Conservation (phyloP, 257 asterid species). For the Gardenia jasminoides region DNA sequence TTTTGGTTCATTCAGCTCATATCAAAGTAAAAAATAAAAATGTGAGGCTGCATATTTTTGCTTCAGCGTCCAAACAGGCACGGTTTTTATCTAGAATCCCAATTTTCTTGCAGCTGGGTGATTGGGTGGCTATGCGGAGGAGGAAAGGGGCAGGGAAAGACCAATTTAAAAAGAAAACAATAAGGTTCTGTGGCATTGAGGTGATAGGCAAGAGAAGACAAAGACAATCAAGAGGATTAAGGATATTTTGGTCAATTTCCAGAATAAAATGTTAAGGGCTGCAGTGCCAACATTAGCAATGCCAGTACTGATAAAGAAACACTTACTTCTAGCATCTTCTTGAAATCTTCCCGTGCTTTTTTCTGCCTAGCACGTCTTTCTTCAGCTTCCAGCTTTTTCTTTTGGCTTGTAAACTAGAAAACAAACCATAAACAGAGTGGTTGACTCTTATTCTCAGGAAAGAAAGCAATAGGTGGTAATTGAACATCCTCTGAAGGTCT, state of each 20-base stretch:
- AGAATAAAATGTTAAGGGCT: too few species aligned
- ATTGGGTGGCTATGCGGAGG: neutral
- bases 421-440: conserved; percentile 12
- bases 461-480: conserved; percentile 9
- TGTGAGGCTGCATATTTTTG: neutral
- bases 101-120: neutral
- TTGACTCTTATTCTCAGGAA: conserved; percentile 18
- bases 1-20: neutral
- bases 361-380: conserved; percentile 79
- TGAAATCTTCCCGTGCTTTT: conserved; percentile 81
- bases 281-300: neutral
- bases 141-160: neutral
- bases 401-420: conserved; percentile 72
- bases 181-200: neutral
- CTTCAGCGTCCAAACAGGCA: neutral
- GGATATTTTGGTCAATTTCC: neutral
- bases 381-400: conserved; percentile 85
- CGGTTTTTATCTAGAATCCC: neutral
- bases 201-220: neutral
- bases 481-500: conserved; percentile 12
- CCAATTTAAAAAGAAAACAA: too few species aligned
- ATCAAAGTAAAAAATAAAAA: neutral
- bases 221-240: too few species aligned
- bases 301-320: neutral
- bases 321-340: conserved; percentile 79